Evolutionary conservation across 202 grass and related monocot species (phyloP).

Genomic region (Setaria viridis): DNA sequence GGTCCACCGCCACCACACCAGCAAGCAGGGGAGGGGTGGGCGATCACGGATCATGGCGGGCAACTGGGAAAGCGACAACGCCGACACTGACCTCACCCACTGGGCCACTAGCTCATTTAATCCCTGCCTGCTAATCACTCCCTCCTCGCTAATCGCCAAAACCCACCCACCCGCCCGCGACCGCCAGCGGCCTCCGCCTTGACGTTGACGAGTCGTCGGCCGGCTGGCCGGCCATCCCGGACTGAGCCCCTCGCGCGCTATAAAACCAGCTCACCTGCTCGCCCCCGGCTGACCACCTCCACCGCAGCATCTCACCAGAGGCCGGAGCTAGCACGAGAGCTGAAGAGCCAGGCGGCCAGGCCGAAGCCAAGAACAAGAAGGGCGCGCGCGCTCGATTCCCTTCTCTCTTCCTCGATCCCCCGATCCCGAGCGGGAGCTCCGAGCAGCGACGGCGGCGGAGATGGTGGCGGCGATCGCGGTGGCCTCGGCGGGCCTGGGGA

Average conservation of each 20-base stretch:
- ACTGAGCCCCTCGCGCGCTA: not conserved
- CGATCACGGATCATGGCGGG: not conserved
- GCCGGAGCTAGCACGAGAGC: not conserved
- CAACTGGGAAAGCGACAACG: constrained; percentile 1
- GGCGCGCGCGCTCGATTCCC: not conserved
- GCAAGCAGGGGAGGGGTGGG: not conserved
- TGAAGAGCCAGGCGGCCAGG: no score
- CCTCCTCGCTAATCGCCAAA: not conserved
- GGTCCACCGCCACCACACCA: not conserved
- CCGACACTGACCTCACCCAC: not conserved
- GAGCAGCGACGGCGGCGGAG: not conserved
- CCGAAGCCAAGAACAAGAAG: not conserved
- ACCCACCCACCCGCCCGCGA: constrained; percentile 13
- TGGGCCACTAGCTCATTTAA: not conserved
- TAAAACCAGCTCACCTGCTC: not conserved
- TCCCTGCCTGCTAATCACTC: not conserved
- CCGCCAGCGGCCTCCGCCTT: not conserved
- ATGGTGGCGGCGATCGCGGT: constrained; percentile 60
- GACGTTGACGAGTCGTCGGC: constrained; percentile 39
- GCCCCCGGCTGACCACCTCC: not conserved
- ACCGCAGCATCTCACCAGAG: not conserved
- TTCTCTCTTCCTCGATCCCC: not conserved
- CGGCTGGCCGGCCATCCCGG: not conserved
- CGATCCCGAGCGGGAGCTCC: not conserved
- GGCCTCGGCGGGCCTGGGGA: constrained; percentile 61